A percentile compares a stretch with the other conserved stretches of the same genome.
Conservation (phyloP, 1,139 yeast species). For the Geotrichum phurueaensis region DNA sequence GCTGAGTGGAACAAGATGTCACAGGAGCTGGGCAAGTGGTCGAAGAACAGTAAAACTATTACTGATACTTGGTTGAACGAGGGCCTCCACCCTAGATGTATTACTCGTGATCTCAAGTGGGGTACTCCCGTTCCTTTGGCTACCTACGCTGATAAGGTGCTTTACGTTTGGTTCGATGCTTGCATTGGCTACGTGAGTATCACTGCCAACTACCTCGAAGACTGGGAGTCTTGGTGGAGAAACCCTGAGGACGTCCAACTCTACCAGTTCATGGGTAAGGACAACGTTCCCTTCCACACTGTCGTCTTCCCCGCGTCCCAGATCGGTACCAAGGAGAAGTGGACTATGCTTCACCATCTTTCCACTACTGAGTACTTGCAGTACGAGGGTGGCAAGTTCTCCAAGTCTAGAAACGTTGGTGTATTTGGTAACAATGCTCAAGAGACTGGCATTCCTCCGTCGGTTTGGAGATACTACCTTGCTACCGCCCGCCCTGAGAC, state of each 20-base stretch:
- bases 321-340: slow-evolving; percentile 77
- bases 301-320: slow-evolving; percentile 94
- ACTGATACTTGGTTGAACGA: slow-evolving; percentile 91
- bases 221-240: slow-evolving; percentile 90
- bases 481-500: slow-evolving; percentile 91
- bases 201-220: slow-evolving; percentile 85
- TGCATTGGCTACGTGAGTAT: slow-evolving; percentile 93
- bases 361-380: slow-evolving; percentile 95
- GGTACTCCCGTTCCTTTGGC: slow-evolving; percentile 96
- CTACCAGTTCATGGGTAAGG: slow-evolving; percentile 98
- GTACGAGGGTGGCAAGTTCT: slow-evolving; percentile 96
- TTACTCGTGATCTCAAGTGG: slow-evolving; percentile 95
- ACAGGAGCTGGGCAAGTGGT: slow-evolving; percentile 75
- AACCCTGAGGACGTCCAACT: slow-evolving; percentile 77
- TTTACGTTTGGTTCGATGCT: slow-evolving; percentile 99
- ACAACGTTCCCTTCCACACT: slow-evolving; percentile 96
- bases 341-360: slow-evolving; percentile 90
- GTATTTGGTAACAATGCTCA: slow-evolving; percentile 97
- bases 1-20: slow-evolving; percentile 67
- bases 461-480: slow-evolving; percentile 96
- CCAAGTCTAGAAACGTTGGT: slow-evolving; percentile 94
- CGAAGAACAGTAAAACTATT: slow-evolving; percentile 80
- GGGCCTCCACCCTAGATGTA: slow-evolving; percentile 91
- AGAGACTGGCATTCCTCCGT: slow-evolving; percentile 82
- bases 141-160: slow-evolving; percentile 71